Percentiles rank a stretch among this genome's conserved stretches.
These are phyloP conservation scores for Boeremia lycopersici DNA, from an alignment of 2,329 filamentous ascomycete genomes.

Conservation along the genomic window DNA sequence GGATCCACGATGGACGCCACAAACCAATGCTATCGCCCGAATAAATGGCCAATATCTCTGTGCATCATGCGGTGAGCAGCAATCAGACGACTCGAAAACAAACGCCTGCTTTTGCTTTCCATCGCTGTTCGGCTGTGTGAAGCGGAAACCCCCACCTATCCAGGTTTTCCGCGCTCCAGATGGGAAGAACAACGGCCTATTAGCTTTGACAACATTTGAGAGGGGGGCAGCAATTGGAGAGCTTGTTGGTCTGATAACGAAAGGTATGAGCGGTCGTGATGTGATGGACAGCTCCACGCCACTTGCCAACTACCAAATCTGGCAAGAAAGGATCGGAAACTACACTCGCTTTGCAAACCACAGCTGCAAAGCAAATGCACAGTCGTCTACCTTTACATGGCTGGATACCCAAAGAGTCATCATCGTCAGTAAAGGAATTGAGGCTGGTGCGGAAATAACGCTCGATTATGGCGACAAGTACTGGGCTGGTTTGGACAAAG, in stretches of 20 bases:
- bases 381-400: constrained; percentile 64
- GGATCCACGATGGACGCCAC: constrained; percentile 55
- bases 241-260: constrained; percentile 62
- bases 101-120: constrained; percentile 63
- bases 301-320: constrained; percentile 63
- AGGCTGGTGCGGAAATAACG: constrained; percentile 61
- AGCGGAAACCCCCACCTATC: constrained; percentile 51
- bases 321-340: constrained; percentile 62
- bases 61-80: constrained; percentile 54
- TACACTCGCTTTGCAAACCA: constrained; percentile 66
- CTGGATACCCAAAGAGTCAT: constrained; percentile 61
- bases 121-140: constrained; percentile 56
- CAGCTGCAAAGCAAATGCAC: constrained; percentile 63
- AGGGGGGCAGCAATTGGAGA: constrained; percentile 61
- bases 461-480: constrained; percentile 65
- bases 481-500: constrained; percentile 62
- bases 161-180: constrained; percentile 60
- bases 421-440: constrained; percentile 61
- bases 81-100: constrained; percentile 56
- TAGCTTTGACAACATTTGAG: constrained; percentile 56
- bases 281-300: constrained; percentile 61
- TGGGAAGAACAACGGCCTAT: constrained; percentile 62
- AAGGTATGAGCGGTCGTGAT: constrained; percentile 58
- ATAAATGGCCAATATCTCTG: constrained; percentile 48
- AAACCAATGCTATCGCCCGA: constrained; percentile 33